phyloP scores from a whole-genome alignment of 164 flowering plant genomes.

The Dillenia turbinata region DNA sequence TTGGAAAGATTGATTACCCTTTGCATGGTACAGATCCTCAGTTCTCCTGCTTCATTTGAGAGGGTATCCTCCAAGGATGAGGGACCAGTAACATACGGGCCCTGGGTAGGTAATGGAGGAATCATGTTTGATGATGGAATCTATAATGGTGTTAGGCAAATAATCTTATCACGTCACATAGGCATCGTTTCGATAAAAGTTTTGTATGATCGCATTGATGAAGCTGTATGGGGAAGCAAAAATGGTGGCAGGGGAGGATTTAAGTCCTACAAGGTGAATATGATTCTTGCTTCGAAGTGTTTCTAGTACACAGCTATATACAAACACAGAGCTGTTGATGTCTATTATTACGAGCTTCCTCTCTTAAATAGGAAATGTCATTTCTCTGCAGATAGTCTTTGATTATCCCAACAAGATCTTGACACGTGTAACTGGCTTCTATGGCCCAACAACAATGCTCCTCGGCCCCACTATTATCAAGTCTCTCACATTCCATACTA shows the following conservation, averaged over 20 bases:
- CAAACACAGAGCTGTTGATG: no score
- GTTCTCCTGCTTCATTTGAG: slow-evolving; percentile 4
- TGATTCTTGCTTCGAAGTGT: no score
- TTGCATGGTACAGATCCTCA: not conserved
- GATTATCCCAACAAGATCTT: slow-evolving; percentile 68
- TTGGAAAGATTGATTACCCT: not conserved
- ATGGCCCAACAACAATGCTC: slow-evolving; percentile 48
- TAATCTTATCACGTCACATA: slow-evolving; percentile 49
- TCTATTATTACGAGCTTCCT: no score
- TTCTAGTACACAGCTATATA: no score
- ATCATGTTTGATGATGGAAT: slow-evolving; percentile 64
- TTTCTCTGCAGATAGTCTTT: slow-evolving; percentile 49
- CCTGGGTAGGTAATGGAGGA: slow-evolving; percentile 89
- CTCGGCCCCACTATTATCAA: slow-evolving; percentile 70
- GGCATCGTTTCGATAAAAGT: slow-evolving; percentile 59
- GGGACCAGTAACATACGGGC: slow-evolving; percentile 53
- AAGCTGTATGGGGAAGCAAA: slow-evolving; percentile 62
- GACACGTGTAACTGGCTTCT: slow-evolving; percentile 63
- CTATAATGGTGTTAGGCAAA: slow-evolving; percentile 59
- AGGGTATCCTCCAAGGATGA: slow-evolving; percentile 20
- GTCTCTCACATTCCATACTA: slow-evolving; percentile 78
- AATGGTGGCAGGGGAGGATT: slow-evolving; percentile 67
- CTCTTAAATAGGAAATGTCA: not conserved
- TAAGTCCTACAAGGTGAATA: slow-evolving; percentile 51
- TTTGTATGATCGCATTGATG: slow-evolving; percentile 53